These are phyloP conservation scores for Hypericum perforatum DNA, from an alignment of 345 rosid species.

Conservation along the genomic window DNA sequence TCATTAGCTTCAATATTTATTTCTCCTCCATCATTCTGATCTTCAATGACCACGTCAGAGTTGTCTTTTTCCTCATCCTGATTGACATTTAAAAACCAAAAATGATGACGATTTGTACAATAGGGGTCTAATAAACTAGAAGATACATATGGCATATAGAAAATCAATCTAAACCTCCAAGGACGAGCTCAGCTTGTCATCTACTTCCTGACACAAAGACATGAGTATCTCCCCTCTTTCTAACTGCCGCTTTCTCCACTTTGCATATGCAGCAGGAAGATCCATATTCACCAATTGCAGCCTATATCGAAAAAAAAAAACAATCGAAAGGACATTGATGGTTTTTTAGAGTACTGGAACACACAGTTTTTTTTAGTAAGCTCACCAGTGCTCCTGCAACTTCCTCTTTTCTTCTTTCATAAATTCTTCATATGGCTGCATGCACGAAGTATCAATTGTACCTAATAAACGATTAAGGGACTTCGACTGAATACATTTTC, in stretches of 20 bases:
- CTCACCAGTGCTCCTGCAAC: slow-evolving; percentile 79
- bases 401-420: slow-evolving; percentile 81
- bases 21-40: slow-evolving; percentile 16
- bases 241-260: slow-evolving; percentile 48
- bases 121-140: too few species aligned
- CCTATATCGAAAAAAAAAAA: slow-evolving; percentile 35
- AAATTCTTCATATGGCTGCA: slow-evolving; percentile 79
- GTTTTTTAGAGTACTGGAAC: slow-evolving; percentile 2
- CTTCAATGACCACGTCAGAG: slow-evolving; percentile 18
- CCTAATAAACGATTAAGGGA: slow-evolving; percentile 70
- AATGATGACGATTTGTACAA: too few species aligned
- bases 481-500: slow-evolving; percentile 63
- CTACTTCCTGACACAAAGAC: slow-evolving; percentile 57
- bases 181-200: slow-evolving; percentile 26
- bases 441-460: slow-evolving; percentile 47
- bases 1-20: slow-evolving; percentile 2
- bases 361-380: slow-evolving; percentile 16
- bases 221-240: slow-evolving; percentile 36
- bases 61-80: slow-evolving; percentile 22
- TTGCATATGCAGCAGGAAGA: slow-evolving; percentile 61
- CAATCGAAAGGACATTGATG: slow-evolving; percentile 11
- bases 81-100: not conserved
- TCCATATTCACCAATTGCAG: slow-evolving; percentile 48
- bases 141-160: too few species aligned
- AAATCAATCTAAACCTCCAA: not conserved